These are phyloP conservation scores for Exophiala lecanii-corni DNA, from an alignment of 2,329 filamentous ascomycete species.

Conservation along the genomic window DNA sequence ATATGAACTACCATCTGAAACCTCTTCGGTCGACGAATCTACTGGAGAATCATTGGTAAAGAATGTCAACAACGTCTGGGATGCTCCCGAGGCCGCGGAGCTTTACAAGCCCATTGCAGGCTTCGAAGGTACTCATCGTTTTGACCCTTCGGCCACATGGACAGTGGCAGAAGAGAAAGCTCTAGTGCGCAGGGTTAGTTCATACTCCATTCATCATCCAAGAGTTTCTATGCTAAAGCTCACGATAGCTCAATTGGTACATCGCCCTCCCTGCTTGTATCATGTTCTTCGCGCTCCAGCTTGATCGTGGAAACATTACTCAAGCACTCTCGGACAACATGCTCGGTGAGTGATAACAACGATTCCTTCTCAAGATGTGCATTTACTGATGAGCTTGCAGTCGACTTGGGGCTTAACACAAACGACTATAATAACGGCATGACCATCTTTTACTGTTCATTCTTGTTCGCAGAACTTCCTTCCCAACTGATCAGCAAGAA, in stretches of 20 bases:
- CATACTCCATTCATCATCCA: constrained; percentile 28
- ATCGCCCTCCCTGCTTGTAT: constrained; percentile 37
- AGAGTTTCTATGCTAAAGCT: constrained; percentile 9
- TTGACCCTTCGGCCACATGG: constrained; percentile 33
- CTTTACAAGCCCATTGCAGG: constrained; percentile 21
- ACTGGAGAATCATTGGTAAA: constrained; percentile 7
- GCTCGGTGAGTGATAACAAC: constrained; percentile 33
- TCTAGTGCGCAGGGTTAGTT: constrained; percentile 23
- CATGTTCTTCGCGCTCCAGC: constrained; percentile 55
- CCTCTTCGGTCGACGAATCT: constrained; percentile 15
- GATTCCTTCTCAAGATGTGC: not conserved
- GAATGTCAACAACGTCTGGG: constrained; percentile 21
- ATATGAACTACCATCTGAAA: constrained; percentile 7
- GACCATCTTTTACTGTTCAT: constrained; percentile 53
- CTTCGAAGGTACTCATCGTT: constrained; percentile 43
- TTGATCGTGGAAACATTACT: constrained; percentile 50
- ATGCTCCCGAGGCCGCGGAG: constrained; percentile 18
- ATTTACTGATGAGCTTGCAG: constrained; percentile 36
- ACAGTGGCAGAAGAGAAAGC: constrained; percentile 25
- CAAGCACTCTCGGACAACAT: constrained; percentile 54
- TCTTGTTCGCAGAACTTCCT: constrained; percentile 52
- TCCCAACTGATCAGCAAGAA: constrained; percentile 55
- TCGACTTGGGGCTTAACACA: constrained; percentile 35
- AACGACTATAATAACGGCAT: constrained; percentile 50
- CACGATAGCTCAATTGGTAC: constrained; percentile 27